Conservation (phyloP, 2,329 filamentous ascomycete genomes). For the Sporothrix brasiliensis region DNA sequence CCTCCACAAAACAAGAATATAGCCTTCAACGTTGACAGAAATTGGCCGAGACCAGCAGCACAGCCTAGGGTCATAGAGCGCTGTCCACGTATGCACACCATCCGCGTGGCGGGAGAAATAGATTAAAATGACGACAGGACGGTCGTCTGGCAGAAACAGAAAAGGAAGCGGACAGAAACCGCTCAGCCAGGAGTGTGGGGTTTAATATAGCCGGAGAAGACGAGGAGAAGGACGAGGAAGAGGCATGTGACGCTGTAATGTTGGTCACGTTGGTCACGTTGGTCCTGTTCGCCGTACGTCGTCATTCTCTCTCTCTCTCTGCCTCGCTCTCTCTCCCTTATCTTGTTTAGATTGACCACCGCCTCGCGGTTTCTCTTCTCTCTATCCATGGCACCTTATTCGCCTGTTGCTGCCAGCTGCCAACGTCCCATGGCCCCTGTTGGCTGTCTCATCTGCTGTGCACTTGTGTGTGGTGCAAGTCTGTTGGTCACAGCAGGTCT, state of each 20-base stretch:
- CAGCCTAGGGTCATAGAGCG: slow-evolving; percentile 1
- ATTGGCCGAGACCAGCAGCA: slow-evolving; percentile 21
- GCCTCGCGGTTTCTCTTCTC: neutral
- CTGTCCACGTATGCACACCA: slow-evolving; percentile 28
- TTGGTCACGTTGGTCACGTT: neutral
- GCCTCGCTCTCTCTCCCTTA: neutral
- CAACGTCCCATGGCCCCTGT: neutral
- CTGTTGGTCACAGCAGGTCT: neutral
- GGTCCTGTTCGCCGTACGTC: neutral
- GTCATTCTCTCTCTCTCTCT: neutral
- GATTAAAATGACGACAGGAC: neutral
- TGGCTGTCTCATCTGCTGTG: neutral
- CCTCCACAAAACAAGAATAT: neutral
- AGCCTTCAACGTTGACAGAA: neutral
- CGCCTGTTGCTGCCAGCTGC: slow-evolving; percentile 11
- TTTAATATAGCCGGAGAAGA: slow-evolving; percentile 20
- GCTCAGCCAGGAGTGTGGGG: slow-evolving; percentile 26
- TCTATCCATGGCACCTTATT: slow-evolving; percentile 12
- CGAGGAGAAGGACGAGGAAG: neutral
- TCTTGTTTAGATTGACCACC: neutral
- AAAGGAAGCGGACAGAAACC: neutral
- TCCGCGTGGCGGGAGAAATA: neutral
- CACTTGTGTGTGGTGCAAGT: neutral
- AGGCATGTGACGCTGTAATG: neutral
- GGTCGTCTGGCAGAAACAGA: neutral